Conservation (phyloP, 495 filamentous ascomycete genomes). For the Letharia lupina region DNA sequence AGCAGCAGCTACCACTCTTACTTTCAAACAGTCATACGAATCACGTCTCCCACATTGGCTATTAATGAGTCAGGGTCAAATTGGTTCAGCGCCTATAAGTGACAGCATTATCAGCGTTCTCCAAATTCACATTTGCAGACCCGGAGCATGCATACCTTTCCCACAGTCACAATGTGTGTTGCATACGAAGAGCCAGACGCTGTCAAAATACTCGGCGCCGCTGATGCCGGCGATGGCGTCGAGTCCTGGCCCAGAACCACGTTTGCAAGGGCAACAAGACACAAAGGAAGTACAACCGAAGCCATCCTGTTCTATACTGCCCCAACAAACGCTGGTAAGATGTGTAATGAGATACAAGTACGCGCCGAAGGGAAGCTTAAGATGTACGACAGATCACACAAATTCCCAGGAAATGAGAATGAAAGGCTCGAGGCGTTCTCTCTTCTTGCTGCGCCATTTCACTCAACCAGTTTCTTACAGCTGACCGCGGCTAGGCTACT, state of each 20-base stretch:
- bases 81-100: neutral
- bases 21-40: neutral
- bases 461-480: neutral
- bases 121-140: neutral
- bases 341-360: neutral
- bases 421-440: neutral
- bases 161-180: neutral
- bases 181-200: neutral
- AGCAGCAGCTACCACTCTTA: neutral
- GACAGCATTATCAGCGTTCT: neutral
- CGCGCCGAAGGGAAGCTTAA: neutral
- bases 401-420: neutral
- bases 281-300: neutral
- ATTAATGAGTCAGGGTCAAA: neutral
- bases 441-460: neutral
- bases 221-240: neutral
- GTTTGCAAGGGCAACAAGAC: neutral
- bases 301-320: neutral
- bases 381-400: neutral
- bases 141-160: neutral
- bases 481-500: neutral
- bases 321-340: neutral
- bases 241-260: neutral
- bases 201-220: neutral
- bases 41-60: slow-evolving; percentile 2